These are phyloP conservation scores for Olyra latifolia DNA, from an alignment of 176 grass and related monocot genomes.

Conservation along the genomic window DNA sequence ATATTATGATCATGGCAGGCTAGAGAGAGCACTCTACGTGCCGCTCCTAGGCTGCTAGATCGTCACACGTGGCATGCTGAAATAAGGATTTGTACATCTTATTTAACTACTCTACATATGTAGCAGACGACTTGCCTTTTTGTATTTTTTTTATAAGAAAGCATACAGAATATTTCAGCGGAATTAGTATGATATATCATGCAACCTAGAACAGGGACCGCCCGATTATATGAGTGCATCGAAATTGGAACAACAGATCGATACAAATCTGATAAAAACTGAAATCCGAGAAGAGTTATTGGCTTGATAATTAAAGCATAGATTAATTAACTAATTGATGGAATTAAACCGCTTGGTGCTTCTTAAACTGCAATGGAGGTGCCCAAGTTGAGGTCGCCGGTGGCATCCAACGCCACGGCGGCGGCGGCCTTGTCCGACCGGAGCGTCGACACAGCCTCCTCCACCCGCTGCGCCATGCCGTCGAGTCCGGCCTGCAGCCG, in stretches of 20 bases:
- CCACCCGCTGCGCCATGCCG: constrained; percentile 40
- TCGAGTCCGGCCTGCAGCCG: constrained; percentile 45
- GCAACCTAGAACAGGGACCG: too few species aligned
- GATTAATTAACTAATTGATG: neutral
- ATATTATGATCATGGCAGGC: too few species aligned
- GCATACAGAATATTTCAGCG: neutral
- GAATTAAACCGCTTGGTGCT: neutral
- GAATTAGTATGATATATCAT: neutral
- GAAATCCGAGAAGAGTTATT: neutral
- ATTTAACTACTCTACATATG: neutral
- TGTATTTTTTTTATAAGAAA: neutral
- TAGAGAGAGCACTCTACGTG: too few species aligned
- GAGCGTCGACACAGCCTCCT: constrained; percentile 11
- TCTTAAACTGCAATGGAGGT: constrained; percentile 11
- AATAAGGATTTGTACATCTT: too few species aligned
- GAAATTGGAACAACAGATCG: neutral
- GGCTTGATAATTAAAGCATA: neutral
- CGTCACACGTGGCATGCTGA: too few species aligned
- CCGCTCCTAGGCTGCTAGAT: too few species aligned
- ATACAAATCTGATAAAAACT: neutral
- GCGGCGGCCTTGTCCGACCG: neutral
- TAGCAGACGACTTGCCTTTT: neutral
- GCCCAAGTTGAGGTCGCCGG: constrained; percentile 29
- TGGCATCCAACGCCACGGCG: neutral
- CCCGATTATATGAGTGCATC: neutral